Evolutionary conservation across 345 rosid genomes (phyloP).

Genomic region (Corchorus capsularis): DNA sequence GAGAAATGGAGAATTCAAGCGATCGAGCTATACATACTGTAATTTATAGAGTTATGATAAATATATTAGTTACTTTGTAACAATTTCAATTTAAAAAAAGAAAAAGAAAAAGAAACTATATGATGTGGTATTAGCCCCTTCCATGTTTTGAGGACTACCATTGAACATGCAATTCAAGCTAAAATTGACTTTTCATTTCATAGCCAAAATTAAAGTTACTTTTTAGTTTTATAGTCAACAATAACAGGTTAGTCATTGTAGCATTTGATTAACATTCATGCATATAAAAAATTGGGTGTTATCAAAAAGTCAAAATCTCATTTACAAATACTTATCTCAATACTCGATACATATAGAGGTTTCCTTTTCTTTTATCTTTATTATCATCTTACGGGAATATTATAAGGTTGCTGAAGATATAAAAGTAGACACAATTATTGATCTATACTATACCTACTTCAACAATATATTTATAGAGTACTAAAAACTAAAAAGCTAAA

Average conservation of each 20-base stretch:
- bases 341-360: not conserved
- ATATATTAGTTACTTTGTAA: no score
- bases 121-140: not conserved
- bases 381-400: no score
- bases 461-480: no score
- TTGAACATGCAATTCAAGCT: not conserved
- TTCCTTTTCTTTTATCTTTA: no score
- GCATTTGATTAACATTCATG: not conserved
- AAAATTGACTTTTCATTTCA: not conserved
- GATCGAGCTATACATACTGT: no score
- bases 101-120: not conserved
- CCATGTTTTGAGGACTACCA: slow-evolving; percentile 6
- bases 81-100: no score
- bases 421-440: no score
- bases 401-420: no score
- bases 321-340: not conserved
- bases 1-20: no score
- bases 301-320: not conserved
- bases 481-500: no score
- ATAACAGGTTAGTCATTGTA: not conserved
- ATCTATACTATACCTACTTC: no score
- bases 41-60: no score
- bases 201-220: not conserved
- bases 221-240: not conserved
- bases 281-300: not conserved